Evolutionary conservation across 106 monocot genomes (phyloP).

Genomic region (Cymbidium sinense): DNA sequence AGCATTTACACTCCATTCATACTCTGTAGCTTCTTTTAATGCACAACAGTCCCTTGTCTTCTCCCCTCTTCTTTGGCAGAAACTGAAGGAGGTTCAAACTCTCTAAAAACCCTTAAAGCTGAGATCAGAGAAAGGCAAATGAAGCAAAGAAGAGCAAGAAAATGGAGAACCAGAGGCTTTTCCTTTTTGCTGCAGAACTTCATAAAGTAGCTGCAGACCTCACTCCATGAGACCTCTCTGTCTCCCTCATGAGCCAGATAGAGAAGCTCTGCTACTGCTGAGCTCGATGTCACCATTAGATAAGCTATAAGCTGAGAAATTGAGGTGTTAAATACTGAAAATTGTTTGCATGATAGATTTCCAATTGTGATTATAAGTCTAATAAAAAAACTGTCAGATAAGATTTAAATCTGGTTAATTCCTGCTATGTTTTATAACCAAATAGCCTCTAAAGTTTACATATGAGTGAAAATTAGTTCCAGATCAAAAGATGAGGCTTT

Average conservation of each 20-base stretch:
- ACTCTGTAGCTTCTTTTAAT: too few relatives aligned
- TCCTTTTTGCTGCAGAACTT: slow-evolving; percentile 57
- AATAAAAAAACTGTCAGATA: too few relatives aligned
- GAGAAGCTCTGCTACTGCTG: slow-evolving; percentile 66
- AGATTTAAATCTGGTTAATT: too few relatives aligned
- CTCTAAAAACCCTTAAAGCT: slow-evolving; percentile 66
- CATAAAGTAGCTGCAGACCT: slow-evolving; percentile 62
- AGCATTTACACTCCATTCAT: too few relatives aligned
- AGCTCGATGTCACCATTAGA: slow-evolving; percentile 66
- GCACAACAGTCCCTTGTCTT: too few relatives aligned
- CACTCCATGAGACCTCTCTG: slow-evolving; percentile 66
- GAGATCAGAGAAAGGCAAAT: slow-evolving; percentile 53
- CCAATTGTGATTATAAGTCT: too few relatives aligned
- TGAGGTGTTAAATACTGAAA: not conserved
- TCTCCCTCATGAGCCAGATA: slow-evolving; percentile 67
- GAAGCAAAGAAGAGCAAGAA: slow-evolving; percentile 48
- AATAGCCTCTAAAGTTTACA: too few relatives aligned
- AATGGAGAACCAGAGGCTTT: slow-evolving; percentile 44
- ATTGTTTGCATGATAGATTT: too few relatives aligned
- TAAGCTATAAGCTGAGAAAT: slow-evolving; percentile 44
- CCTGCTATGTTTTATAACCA: too few relatives aligned
- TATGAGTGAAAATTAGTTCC: too few relatives aligned
- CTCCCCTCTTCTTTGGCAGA: slow-evolving; percentile 14
- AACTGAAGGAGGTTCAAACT: slow-evolving; percentile 41
- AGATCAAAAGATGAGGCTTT: too few relatives aligned